Evolutionary conservation across 495 filamentous ascomycete genomes (phyloP), one percentile per base, ranked within the genome.

Genomic region (Aspergillus sclerotiicarbonarius): DNA sequence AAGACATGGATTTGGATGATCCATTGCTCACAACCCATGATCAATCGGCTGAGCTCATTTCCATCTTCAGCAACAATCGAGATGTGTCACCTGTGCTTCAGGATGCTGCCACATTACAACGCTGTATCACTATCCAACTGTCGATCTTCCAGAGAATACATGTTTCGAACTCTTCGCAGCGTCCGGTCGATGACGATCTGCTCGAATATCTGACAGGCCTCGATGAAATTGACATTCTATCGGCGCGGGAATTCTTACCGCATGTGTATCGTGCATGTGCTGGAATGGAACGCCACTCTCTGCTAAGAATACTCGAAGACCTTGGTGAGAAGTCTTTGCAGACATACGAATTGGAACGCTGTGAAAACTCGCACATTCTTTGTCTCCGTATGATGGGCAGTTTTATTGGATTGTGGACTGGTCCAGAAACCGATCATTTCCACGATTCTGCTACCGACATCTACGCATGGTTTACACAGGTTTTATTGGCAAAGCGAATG

Each of bases 1-100:
- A 92, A 62, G 61, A 74, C 13, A 91, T 96, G 89, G 91, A 96
- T 56, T 66, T 96, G 20, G 91, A 96, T 60, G 84, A 87, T 51
- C 82, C 80, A 13, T 85, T 91, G 29, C 81, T 84, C 29, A 79
- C 80, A 3, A 78, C 84, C 47, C 64, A 67, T 47, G 85, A 80
- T 59, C 76, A 77, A n/a, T 3, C 56, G 16, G 59, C 53, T 9
- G 53, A 48, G 10, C 52, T 67, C 8, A 48, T 67, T 20, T 51
- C 35, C 1, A 74, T 80, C 18, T 44, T 73, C 19, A 46, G 55
- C 37, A 59, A 52, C 29, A 78, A 77, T 32, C 58, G 75, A 56
- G 64, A 64, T 25, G 65, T 59, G 20, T 4, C 66, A 6, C 62
- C 64, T 20, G 37, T 73, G 19, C 68, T 74, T 25, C 43, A 59